Evolutionary conservation across 1,284 basidiomycete species (phyloP).

Genomic region (Trametes polyzona): DNA sequence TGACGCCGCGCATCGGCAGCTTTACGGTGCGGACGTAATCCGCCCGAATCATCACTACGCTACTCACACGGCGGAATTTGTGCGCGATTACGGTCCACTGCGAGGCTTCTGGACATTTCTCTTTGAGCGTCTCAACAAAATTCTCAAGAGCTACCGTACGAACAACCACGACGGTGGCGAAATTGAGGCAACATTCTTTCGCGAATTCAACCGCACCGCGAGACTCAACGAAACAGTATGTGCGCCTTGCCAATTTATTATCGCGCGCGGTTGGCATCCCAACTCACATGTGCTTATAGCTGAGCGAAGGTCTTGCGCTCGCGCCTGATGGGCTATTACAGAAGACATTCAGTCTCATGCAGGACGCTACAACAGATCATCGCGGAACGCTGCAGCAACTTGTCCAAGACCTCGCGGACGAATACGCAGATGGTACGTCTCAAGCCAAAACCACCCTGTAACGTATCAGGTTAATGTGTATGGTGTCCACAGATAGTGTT

Average conservation of each 20-base stretch:
- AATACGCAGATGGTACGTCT: neutral
- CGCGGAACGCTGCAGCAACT: slow-evolving; percentile 16
- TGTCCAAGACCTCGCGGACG: slow-evolving; percentile 1
- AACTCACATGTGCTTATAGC: neutral
- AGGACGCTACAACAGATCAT: neutral
- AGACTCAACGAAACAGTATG: slow-evolving; percentile 29
- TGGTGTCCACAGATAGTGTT: no score
- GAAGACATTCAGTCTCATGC: neutral
- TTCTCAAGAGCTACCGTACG: slow-evolving; percentile 40
- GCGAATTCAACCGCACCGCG: slow-evolving; percentile 36
- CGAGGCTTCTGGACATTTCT: slow-evolving; percentile 44
- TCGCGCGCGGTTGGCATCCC: neutral
- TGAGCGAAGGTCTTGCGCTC: neutral
- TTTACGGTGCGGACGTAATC: slow-evolving; percentile 33
- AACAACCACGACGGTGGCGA: slow-evolving; percentile 39
- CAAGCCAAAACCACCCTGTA: no score
- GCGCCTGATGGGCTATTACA: neutral
- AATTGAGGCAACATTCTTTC: slow-evolving; percentile 39
- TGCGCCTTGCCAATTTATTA: neutral
- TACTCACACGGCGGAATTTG: slow-evolving; percentile 29
- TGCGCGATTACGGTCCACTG: slow-evolving; percentile 38
- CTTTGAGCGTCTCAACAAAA: slow-evolving; percentile 42
- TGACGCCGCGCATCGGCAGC: slow-evolving; percentile 26
- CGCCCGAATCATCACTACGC: slow-evolving; percentile 40
- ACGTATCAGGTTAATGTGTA: no score